A percentile compares a stretch with the other conserved stretches of the same genome.
These are phyloP conservation scores for Lentinula novae-zelandiae DNA, from an alignment of 1,284 basidiomycete genomes.

Conservation along the genomic window DNA sequence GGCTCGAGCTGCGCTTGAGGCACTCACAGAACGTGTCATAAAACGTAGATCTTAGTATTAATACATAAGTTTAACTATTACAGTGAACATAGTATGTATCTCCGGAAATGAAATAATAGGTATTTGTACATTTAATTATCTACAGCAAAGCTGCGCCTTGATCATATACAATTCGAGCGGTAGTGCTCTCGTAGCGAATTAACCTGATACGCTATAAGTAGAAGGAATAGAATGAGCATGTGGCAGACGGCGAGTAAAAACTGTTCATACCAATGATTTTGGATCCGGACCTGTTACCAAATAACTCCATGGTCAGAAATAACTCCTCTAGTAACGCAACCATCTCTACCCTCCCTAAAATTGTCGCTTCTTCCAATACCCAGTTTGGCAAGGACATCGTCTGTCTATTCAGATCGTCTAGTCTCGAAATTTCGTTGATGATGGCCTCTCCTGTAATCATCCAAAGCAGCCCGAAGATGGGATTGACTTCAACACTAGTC, in stretches of 20 bases:
- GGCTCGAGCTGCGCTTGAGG: conserved; percentile 70
- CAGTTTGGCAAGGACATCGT: background rate
- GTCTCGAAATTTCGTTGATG: conserved; percentile 3
- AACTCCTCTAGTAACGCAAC: conserved; percentile 3
- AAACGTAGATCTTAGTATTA: conserved; percentile 44
- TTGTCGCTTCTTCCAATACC: background rate
- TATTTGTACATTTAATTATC: background rate
- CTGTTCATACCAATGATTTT: conserved; percentile 2
- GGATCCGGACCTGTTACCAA: background rate
- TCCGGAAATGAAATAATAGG: background rate
- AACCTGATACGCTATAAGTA: background rate
- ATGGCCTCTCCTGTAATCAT: conserved; percentile 5
- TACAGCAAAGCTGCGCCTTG: background rate
- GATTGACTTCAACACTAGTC: conserved; percentile 5
- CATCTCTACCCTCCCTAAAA: background rate
- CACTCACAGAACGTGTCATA: conserved; percentile 60
- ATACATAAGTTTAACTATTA: background rate
- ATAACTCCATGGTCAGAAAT: background rate
- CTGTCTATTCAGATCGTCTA: background rate
- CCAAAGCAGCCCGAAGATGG: conserved; percentile 10
- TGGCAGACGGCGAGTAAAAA: no score
- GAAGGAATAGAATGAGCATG: background rate
- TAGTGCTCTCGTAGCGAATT: background rate
- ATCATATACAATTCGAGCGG: background rate
- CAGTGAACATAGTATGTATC: background rate